Evolutionary conservation across 257 asterid genomes (phyloP).

Genomic region (Oldenlandia corymbosa): DNA sequence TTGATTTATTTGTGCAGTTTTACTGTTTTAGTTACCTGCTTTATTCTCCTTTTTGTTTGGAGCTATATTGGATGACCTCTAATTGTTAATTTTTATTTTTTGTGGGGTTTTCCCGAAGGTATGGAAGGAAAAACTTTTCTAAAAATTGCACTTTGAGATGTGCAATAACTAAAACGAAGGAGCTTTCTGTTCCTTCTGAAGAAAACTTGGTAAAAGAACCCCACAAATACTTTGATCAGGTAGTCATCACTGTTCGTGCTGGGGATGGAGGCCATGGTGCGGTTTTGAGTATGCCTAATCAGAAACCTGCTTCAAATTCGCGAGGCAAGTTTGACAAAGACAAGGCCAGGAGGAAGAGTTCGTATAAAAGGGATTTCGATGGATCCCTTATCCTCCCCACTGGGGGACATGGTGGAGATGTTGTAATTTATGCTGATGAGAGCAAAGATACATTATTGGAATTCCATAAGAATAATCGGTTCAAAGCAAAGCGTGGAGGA

Average conservation of each 20-base stretch:
- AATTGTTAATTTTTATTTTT: neutral
- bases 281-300: constrained; percentile 55
- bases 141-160: constrained; percentile 27
- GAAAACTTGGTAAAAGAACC: constrained; percentile 58
- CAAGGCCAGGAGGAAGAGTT: constrained; percentile 46
- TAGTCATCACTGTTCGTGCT: constrained; percentile 66
- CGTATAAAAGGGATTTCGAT: constrained; percentile 80
- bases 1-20: too few species aligned
- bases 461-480: constrained; percentile 54
- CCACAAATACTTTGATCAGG: constrained; percentile 89
- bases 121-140: constrained; percentile 14
- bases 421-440: constrained; percentile 77
- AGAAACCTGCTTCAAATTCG: constrained; percentile 42
- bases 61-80: neutral
- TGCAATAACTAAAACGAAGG: constrained; percentile 45
- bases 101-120: constrained; percentile 20
- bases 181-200: constrained; percentile 41
- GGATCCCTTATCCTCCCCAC: constrained; percentile 84
- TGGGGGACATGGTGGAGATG: constrained; percentile 92
- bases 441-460: constrained; percentile 72
- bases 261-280: constrained; percentile 98
- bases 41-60: neutral
- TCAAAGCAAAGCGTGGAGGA: constrained; percentile 89
- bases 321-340: constrained; percentile 48
- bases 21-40: neutral